These are phyloP conservation scores for Triticum monococcum DNA, from an alignment of 176 grass and related monocot genomes.

Conservation along the genomic window DNA sequence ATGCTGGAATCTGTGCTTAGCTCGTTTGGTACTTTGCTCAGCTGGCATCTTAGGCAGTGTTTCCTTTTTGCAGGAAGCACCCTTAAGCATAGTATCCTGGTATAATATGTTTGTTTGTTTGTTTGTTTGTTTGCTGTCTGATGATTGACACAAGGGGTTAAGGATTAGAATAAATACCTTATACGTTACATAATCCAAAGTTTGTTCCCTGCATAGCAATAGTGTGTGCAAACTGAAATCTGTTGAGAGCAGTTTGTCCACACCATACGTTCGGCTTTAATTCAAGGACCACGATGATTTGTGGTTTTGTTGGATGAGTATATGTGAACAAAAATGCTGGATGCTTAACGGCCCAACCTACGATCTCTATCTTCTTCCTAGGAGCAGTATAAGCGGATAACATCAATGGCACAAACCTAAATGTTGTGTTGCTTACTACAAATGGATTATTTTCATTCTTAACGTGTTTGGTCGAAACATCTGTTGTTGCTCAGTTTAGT, in stretches of 20 bases:
- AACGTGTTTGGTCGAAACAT: not conserved
- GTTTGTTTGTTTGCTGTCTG: slow-evolving; percentile 17
- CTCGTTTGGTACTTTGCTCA: not conserved
- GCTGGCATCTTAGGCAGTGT: not conserved
- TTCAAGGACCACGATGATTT: slow-evolving; percentile 4
- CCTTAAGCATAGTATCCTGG: slow-evolving; percentile 9
- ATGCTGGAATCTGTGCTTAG: not conserved
- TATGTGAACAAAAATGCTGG: slow-evolving; percentile 14
- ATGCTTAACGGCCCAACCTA: not conserved
- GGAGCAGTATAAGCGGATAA: not conserved
- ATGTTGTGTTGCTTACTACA: not conserved
- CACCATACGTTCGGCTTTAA: not conserved
- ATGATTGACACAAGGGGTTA: not conserved
- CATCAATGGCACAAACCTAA: not conserved
- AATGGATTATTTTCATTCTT: not conserved
- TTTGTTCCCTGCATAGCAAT: not conserved
- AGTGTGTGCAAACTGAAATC: not conserved
- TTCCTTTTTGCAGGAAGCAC: slow-evolving; percentile 25
- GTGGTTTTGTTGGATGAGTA: slow-evolving; percentile 7
- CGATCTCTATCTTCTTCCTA: not conserved
- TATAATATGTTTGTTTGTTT: slow-evolving; percentile 6
- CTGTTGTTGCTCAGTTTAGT: not conserved
- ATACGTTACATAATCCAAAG: not conserved
- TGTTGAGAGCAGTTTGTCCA: not conserved
- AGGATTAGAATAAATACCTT: slow-evolving; percentile 13